Base-by-base conservation (phyloP, 1,284 basidiomycete genomes). In the Ustilago hordei region DNA sequence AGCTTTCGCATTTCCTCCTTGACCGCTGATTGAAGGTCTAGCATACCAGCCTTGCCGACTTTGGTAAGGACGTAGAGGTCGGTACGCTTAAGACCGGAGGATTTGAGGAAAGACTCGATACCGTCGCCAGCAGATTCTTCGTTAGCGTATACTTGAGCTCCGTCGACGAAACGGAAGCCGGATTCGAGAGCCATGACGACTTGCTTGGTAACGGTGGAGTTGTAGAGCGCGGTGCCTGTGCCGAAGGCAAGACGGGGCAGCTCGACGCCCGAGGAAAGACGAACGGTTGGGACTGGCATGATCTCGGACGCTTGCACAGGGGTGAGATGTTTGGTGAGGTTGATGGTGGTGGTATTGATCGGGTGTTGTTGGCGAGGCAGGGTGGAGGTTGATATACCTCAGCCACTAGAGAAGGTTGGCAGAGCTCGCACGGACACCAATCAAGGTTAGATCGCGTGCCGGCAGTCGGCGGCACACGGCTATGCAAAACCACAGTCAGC, bases 221-320 rank as follows among this genome's bases (percentile, higher is more conserved):
- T 34, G 69, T 73, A 79, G 23, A 75, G 65, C 2, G 77, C 77
- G 9, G 77, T 79, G 32, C 77, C 77, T 7, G 73, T 79, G 57
- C 77, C 77, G 45, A 78, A 78, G 48, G 75, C 75, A 15, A 77
- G 75, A 23, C 75, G 67, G n/a, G 76, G 75, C 17, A 77, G 64
- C 59, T 76, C 69, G 43, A 68, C 7, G 69, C 73, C 73, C 4
- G 73, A 76, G 17, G 62, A 39, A 28, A 76, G 69, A 35, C 65
- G 64, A 3, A 76, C 59, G 47, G 68, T 68, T 17, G 73, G 73
- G 17, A 68, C 48, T 0, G 73, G 73, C 73, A 76, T 75, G 15
- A 5, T 64, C 19, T 9, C 38, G 23, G 55, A 13, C 8, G 2
- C 19, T 43, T 43, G 28, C 17, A 28, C 19, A 5, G 17, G 34